A percentile compares a stretch with the other conserved stretches of the same genome.
These are phyloP conservation scores for Cerrena zonata DNA, from an alignment of 1,284 basidiomycete species.

Conservation along the genomic window DNA sequence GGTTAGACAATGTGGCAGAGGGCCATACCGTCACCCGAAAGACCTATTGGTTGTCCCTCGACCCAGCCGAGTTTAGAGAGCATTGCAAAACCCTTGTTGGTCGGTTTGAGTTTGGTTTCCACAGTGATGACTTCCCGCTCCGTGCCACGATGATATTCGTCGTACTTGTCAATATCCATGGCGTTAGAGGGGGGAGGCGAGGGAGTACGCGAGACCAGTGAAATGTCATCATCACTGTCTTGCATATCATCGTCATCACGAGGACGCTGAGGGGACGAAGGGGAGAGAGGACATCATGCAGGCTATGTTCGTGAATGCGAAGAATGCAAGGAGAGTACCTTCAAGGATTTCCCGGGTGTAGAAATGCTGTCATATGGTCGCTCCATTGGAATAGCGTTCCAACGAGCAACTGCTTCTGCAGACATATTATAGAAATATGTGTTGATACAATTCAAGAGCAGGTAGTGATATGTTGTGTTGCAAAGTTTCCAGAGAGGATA, in stretches of 20 bases:
- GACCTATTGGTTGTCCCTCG: slow-evolving; percentile 69
- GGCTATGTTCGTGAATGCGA: slow-evolving; percentile 30
- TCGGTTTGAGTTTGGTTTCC: slow-evolving; percentile 68
- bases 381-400: slow-evolving; percentile 62
- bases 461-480: too few species aligned
- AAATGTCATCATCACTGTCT: slow-evolving; percentile 53
- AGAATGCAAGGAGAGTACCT: slow-evolving; percentile 64
- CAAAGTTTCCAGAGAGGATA: too few species aligned
- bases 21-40: slow-evolving; percentile 64
- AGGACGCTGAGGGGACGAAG: slow-evolving; percentile 50
- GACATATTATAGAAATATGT: too few species aligned
- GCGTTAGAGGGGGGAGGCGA: slow-evolving; percentile 44
- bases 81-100: slow-evolving; percentile 75
- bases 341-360: slow-evolving; percentile 31
- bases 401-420: slow-evolving; percentile 54
- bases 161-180: slow-evolving; percentile 64
- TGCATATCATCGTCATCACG: slow-evolving; percentile 35
- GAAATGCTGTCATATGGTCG: slow-evolving; percentile 27
- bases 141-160: slow-evolving; percentile 51
- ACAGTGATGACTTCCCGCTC: slow-evolving; percentile 62
- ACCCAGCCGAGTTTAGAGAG: slow-evolving; percentile 76
- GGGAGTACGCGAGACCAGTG: slow-evolving; percentile 66
- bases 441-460: too few species aligned
- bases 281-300: slow-evolving; percentile 26
- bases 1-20: slow-evolving; percentile 2